Evolutionary conservation across 179 eudicot genomes (phyloP).

Genomic region (Gypsophila paniculata): DNA sequence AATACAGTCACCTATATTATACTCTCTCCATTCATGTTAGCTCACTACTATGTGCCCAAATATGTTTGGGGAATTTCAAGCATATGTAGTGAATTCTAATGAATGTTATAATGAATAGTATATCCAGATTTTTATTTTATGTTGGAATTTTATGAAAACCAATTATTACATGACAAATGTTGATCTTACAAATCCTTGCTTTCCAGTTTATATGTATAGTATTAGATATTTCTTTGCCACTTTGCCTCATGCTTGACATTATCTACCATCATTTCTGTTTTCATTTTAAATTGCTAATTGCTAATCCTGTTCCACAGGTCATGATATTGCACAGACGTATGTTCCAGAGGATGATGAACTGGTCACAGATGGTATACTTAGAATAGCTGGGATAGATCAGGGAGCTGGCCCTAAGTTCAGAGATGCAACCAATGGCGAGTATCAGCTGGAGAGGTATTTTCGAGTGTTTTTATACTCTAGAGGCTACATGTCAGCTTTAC

Average conservation of each 20-base stretch:
- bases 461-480: neutral
- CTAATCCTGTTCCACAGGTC: slow-evolving; percentile 45
- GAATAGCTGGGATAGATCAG: slow-evolving; percentile 34
- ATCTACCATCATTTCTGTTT: neutral
- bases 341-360: slow-evolving; percentile 53
- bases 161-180: too few relatives aligned
- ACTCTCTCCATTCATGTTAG: too few relatives aligned
- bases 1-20: too few relatives aligned
- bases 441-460: slow-evolving; percentile 64
- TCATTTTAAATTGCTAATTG: slow-evolving; percentile 7
- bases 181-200: too few relatives aligned
- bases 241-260: neutral
- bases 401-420: slow-evolving; percentile 70
- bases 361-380: slow-evolving; percentile 37
- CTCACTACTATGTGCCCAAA: too few relatives aligned
- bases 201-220: too few relatives aligned
- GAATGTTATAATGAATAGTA: too few relatives aligned
- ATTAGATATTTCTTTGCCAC: neutral
- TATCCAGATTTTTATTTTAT: too few relatives aligned
- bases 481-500: neutral
- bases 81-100: too few relatives aligned
- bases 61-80: too few relatives aligned
- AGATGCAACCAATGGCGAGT: slow-evolving; percentile 55
- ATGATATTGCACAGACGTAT: slow-evolving; percentile 59
- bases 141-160: too few relatives aligned